Evolutionary conservation across 2,329 filamentous ascomycete genomes (phyloP).

Genomic region (Hypoxylon sp.): DNA sequence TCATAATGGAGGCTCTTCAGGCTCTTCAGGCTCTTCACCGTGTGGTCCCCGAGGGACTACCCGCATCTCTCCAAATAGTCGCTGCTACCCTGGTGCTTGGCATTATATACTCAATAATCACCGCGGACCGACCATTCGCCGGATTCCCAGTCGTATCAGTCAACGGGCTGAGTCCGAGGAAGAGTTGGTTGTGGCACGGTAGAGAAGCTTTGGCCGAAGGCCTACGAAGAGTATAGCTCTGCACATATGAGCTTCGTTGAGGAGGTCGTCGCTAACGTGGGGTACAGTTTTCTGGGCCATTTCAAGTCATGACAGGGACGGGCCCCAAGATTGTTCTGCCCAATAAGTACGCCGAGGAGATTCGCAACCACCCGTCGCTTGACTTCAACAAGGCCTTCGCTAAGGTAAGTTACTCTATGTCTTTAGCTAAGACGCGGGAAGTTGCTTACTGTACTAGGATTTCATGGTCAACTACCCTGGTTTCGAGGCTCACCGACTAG

Average conservation of each 20-base stretch:
- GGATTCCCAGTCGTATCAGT: slow-evolving; percentile 52
- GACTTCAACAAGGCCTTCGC: slow-evolving; percentile 55
- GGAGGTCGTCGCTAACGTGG: slow-evolving; percentile 32
- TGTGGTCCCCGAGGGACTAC: slow-evolving; percentile 51
- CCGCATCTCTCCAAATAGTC: slow-evolving; percentile 51
- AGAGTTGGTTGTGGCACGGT: slow-evolving; percentile 52
- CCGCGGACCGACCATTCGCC: slow-evolving; percentile 48
- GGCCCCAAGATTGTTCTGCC: slow-evolving; percentile 56
- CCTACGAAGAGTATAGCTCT: slow-evolving; percentile 44
- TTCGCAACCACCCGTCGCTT: slow-evolving; percentile 55
- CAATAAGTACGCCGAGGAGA: slow-evolving; percentile 55
- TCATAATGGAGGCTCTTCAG: slow-evolving; percentile 49
- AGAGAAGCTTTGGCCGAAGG: slow-evolving; percentile 49
- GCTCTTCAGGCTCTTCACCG: slow-evolving; percentile 47
- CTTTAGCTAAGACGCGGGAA: background rate
- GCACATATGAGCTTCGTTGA: background rate
- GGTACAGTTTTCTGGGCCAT: slow-evolving; percentile 52
- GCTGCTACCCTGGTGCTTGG: slow-evolving; percentile 50
- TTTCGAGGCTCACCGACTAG: slow-evolving; percentile 52
- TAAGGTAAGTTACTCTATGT: slow-evolving; percentile 51
- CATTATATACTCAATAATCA: slow-evolving; percentile 50
- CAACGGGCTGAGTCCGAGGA: slow-evolving; percentile 50
- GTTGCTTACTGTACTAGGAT: slow-evolving; percentile 48
- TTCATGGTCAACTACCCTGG: slow-evolving; percentile 56
- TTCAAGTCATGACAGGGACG: slow-evolving; percentile 54